Percentiles rank a stretch among this genome's conserved stretches.
phyloP scores from a whole-genome alignment of 2,329 filamentous ascomycete species.

The Exophiala xenobiotica region DNA sequence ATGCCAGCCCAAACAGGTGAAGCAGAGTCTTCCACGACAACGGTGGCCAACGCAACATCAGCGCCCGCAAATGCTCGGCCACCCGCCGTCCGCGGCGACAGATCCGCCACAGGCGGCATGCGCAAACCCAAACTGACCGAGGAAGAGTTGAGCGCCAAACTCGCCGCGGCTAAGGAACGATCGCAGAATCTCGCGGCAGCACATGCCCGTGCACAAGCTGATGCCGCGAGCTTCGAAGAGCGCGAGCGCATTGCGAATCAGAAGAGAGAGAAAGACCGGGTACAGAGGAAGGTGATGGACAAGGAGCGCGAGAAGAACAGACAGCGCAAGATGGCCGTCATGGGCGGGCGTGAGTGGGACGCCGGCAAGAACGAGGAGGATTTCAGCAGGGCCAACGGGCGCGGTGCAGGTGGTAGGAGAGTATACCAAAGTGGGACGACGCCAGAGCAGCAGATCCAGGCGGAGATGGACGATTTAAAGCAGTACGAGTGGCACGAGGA shows the following conservation, averaged over 20 bases:
- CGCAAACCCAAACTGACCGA: conserved; percentile 64
- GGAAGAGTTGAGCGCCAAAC: conserved; percentile 60
- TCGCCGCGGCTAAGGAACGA: conserved; percentile 61
- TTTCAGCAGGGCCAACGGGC: conserved; percentile 35
- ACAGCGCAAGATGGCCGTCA: conserved; percentile 57
- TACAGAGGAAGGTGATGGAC: conserved; percentile 60
- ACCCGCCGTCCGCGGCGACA: conserved; percentile 54
- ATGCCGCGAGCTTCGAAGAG: conserved; percentile 62
- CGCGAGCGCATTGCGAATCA: conserved; percentile 60
- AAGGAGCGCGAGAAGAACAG: conserved; percentile 62
- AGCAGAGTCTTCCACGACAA: not conserved
- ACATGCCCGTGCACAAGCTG: conserved; percentile 66
- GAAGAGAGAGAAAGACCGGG: conserved; percentile 51
- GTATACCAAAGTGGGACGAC: conserved; percentile 11
- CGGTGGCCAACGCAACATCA: conserved; percentile 1
- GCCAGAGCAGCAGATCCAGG: conserved; percentile 8
- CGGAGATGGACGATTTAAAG: conserved; percentile 25
- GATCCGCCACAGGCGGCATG: conserved; percentile 54
- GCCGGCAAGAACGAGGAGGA: conserved; percentile 59
- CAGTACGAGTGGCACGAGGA: conserved; percentile 29
- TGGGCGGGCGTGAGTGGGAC: conserved; percentile 63
- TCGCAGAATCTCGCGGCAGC: conserved; percentile 60
- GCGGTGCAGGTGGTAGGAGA: conserved; percentile 13
- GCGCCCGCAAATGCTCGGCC: conserved; percentile 24
- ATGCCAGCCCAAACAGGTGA: conserved; percentile 9